phyloP scores from a whole-genome alignment of 2,329 filamentous ascomycete genomes.

The Neopestalotiopsis rosae region DNA sequence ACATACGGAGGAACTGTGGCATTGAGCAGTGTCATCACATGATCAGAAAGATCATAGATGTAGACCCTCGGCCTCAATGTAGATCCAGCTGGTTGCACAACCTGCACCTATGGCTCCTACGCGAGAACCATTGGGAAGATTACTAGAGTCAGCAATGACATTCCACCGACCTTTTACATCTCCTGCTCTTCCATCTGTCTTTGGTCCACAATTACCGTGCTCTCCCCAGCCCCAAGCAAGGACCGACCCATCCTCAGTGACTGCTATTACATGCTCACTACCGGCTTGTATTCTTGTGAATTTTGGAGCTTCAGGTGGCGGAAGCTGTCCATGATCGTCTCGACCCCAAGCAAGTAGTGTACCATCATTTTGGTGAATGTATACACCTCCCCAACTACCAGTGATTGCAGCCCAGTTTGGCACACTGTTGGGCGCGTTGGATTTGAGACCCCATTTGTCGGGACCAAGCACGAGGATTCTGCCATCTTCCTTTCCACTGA shows the following conservation, averaged over 20 bases:
- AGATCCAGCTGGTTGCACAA: slow-evolving; percentile 88
- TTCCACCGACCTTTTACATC: slow-evolving; percentile 75
- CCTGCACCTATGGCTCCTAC: slow-evolving; percentile 77
- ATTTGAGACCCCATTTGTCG: slow-evolving; percentile 73
- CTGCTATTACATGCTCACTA: slow-evolving; percentile 85
- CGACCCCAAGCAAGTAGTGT: slow-evolving; percentile 77
- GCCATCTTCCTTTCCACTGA: slow-evolving; percentile 60
- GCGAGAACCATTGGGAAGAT: slow-evolving; percentile 54
- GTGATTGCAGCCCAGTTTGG: slow-evolving; percentile 70
- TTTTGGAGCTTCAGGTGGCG: slow-evolving; percentile 64
- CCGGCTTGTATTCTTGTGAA: slow-evolving; percentile 75
- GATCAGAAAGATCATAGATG: slow-evolving; percentile 31
- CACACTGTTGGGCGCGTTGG: slow-evolving; percentile 57
- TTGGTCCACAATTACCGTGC: slow-evolving; percentile 91
- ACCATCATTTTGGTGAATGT: slow-evolving; percentile 68
- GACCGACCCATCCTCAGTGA: slow-evolving; percentile 69
- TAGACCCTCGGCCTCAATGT: slow-evolving; percentile 42
- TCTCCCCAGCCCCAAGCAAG: slow-evolving; percentile 96
- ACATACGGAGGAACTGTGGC: neutral
- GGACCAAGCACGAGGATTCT: slow-evolving; percentile 72
- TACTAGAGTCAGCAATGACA: slow-evolving; percentile 63
- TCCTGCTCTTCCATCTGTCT: slow-evolving; percentile 57
- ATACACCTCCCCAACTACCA: slow-evolving; percentile 84
- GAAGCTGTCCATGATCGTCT: slow-evolving; percentile 83
- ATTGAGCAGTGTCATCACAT: neutral